Evolutionary conservation across 345 rosid genomes (phyloP).

Genomic region (Arabis hirsuta): DNA sequence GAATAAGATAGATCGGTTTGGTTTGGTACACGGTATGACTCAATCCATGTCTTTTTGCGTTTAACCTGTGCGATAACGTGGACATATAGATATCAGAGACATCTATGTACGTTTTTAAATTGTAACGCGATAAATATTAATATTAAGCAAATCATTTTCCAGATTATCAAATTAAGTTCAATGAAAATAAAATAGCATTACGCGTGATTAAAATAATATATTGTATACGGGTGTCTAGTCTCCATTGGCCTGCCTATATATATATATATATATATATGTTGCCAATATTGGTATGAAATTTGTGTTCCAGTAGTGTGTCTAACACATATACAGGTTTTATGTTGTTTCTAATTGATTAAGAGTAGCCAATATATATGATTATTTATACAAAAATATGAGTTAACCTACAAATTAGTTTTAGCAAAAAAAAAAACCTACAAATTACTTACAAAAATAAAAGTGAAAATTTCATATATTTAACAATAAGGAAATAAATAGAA

Average conservation of each 20-base stretch:
- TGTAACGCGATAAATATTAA: constrained; percentile 1
- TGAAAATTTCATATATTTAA: background rate
- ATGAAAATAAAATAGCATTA: background rate
- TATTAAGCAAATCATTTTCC: background rate
- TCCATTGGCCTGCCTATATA: background rate
- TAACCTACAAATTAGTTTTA: background rate
- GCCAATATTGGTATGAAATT: background rate
- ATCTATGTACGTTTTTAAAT: constrained; percentile 16
- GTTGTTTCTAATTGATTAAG: background rate
- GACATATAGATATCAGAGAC: constrained; percentile 17
- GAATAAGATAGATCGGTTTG: constrained; percentile 20
- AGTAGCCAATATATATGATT: background rate
- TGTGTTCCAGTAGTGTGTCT: too few species aligned
- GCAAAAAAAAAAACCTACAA: background rate
- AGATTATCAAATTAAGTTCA: background rate
- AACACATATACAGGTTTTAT: too few species aligned
- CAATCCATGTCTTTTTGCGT: constrained; percentile 17
- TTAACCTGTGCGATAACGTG: constrained; percentile 29
- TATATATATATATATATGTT: background rate
- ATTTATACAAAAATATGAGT: too few species aligned
- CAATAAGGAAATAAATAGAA: background rate
- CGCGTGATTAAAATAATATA: background rate
- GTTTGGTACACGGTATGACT: constrained; percentile 18
- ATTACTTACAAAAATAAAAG: background rate
- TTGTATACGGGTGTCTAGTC: too few species aligned